Evolutionary conservation across 2,329 filamentous ascomycete genomes (phyloP).

Genomic region (Botrytis pseudocinerea): DNA sequence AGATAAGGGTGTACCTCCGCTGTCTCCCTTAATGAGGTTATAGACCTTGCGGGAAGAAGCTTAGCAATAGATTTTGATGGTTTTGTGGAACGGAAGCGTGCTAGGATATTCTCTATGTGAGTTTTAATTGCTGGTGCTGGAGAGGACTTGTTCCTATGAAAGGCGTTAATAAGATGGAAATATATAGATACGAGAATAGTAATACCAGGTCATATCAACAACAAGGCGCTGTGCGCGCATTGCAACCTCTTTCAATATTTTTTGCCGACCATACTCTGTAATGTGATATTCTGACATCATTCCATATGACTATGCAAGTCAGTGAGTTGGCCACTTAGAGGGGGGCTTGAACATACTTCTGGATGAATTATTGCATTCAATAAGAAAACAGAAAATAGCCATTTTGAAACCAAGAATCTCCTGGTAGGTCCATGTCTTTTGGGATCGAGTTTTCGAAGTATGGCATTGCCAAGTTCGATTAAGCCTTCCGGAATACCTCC

Average conservation of each 20-base stretch:
- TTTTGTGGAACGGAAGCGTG: slow-evolving; percentile 54
- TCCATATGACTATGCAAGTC: slow-evolving; percentile 50
- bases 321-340: slow-evolving; percentile 22
- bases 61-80: slow-evolving; percentile 53
- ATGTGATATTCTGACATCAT: slow-evolving; percentile 90
- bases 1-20: slow-evolving; percentile 77
- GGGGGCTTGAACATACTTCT: slow-evolving; percentile 58
- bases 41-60: slow-evolving; percentile 68
- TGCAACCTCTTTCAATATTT: slow-evolving; percentile 76
- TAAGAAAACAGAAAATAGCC: slow-evolving; percentile 88
- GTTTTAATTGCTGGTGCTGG: slow-evolving; percentile 62
- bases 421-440: slow-evolving; percentile 73
- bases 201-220: slow-evolving; percentile 67
- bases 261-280: slow-evolving; percentile 84
- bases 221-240: slow-evolving; percentile 78
- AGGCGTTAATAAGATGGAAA: slow-evolving; percentile 17
- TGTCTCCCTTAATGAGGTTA: slow-evolving; percentile 73
- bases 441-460: slow-evolving; percentile 73
- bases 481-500: slow-evolving; percentile 86
- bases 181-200: neutral
- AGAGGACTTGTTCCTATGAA: slow-evolving; percentile 56
- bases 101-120: slow-evolving; percentile 72
- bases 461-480: slow-evolving; percentile 80
- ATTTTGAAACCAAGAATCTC: slow-evolving; percentile 83
- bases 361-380: slow-evolving; percentile 83